A percentile compares a stretch with the other conserved stretches of the same genome.
Conservation (phyloP, 495 filamentous ascomycete species). For the Neurospora intermedia region DNA sequence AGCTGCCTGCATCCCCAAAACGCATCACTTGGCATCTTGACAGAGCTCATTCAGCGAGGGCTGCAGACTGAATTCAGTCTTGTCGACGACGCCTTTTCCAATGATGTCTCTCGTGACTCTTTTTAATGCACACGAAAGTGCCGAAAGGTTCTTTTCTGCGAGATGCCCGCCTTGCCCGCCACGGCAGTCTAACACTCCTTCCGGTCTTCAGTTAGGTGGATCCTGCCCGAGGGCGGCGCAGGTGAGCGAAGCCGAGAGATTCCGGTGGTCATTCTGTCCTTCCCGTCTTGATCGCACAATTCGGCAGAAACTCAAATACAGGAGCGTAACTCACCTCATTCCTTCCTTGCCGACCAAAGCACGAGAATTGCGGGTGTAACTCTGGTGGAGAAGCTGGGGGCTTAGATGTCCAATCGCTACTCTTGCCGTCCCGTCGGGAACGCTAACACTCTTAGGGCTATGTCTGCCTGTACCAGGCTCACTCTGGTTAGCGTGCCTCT, state of each 20-base stretch:
- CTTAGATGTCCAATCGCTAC: background rate
- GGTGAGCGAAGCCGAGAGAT: background rate
- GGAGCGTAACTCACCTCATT: background rate
- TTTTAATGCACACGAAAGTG: background rate
- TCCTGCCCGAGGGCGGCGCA: background rate
- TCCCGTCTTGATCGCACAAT: background rate
- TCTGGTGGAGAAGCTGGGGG: background rate
- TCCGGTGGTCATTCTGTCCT: background rate
- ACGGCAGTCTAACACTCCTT: background rate
- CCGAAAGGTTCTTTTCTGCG: background rate
- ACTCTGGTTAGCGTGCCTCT: background rate
- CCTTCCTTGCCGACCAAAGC: background rate
- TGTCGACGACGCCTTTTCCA: background rate
- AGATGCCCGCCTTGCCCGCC: background rate
- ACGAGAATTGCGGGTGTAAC: background rate
- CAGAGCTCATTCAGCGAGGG: background rate
- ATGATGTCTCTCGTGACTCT: background rate
- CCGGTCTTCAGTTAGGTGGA: background rate
- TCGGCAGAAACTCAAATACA: background rate
- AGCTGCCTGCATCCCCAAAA: background rate
- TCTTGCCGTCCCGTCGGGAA: constrained; percentile 7
- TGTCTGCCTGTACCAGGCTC: background rate
- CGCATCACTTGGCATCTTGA: background rate
- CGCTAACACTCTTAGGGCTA: constrained; percentile 1
- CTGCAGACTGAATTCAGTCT: background rate